A percentile compares a stretch with the other conserved stretches of the same genome.
phyloP scores from a whole-genome alignment of 164 flowering plant genomes.

The Houttuynia cordata region DNA sequence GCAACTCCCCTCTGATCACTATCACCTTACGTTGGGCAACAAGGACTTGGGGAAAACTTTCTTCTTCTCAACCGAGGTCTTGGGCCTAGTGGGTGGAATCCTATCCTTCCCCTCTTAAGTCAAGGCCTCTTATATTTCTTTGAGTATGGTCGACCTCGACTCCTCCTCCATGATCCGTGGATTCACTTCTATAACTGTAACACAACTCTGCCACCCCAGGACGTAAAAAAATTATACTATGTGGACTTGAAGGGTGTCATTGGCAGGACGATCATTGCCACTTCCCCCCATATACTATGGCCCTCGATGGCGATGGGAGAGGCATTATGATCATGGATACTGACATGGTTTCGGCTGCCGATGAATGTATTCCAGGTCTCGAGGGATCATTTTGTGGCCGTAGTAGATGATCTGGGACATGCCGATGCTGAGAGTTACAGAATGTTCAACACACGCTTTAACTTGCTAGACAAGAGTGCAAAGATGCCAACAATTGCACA shows the following conservation, averaged over 20 bases:
- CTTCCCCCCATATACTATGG: conserved; percentile 35
- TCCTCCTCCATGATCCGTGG: conserved; percentile 49
- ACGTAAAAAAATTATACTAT: conserved; percentile 68
- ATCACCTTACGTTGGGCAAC: conserved; percentile 99
- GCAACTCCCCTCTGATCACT: too few species aligned
- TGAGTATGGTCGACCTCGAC: conserved; percentile 89
- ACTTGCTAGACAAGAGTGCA: conserved; percentile 39
- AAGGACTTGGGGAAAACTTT: conserved; percentile 78
- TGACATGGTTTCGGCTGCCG: conserved; percentile 70
- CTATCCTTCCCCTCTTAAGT: conserved; percentile 71
- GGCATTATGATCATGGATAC: conserved; percentile 86
- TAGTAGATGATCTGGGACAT: conserved; percentile 29
- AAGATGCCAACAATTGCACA: conserved; percentile 66
- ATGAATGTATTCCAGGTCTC: conserved; percentile 43
- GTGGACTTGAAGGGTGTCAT: conserved; percentile 49
- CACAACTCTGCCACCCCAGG: conserved; percentile 40
- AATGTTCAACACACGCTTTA: conserved; percentile 85
- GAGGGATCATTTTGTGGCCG: conserved; percentile 54
- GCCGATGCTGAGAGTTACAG: conserved; percentile 34
- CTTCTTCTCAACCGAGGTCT: conserved; percentile 72
- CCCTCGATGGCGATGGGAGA: conserved; percentile 35
- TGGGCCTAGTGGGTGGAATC: conserved; percentile 82
- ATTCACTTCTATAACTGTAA: conserved; percentile 41
- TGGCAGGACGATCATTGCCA: conserved; percentile 41
- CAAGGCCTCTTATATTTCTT: conserved; percentile 56